Evolutionary conservation across 768 basidiomycete genomes (phyloP).

Genomic region (Naganishia vaughanmartiniae): DNA sequence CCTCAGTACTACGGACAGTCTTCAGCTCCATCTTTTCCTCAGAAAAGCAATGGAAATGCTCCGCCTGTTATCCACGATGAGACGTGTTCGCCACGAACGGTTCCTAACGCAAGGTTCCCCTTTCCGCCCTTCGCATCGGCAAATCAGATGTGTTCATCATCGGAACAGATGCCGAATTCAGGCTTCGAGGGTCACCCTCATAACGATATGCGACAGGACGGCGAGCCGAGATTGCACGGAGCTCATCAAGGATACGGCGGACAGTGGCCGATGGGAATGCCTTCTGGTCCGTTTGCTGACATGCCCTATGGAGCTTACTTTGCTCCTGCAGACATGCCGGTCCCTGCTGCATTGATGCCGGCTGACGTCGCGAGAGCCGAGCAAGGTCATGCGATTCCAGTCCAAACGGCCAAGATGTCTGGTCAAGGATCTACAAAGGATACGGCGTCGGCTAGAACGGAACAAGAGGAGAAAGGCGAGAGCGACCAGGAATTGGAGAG

Average conservation of each 20-base stretch:
- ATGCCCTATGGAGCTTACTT: background rate
- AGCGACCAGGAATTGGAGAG: background rate
- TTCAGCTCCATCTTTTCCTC: background rate
- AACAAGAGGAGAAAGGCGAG: background rate
- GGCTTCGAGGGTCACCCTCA: too few species aligned
- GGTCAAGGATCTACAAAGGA: background rate
- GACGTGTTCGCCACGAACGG: conserved; percentile 3
- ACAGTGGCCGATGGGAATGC: background rate
- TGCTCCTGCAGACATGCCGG: background rate
- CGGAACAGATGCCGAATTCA: background rate
- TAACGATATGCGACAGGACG: background rate
- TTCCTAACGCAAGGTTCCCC: background rate
- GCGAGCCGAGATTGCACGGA: background rate
- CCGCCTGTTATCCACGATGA: background rate
- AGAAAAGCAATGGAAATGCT: background rate
- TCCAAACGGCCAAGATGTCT: background rate
- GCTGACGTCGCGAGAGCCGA: background rate
- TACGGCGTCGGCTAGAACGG: background rate
- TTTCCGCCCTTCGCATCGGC: background rate
- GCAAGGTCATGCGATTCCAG: background rate
- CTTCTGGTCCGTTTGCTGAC: background rate
- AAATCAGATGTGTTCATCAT: background rate
- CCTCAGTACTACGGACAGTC: background rate
- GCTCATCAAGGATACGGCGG: background rate
- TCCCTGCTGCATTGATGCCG: background rate